A percentile compares a stretch with the other conserved stretches of the same genome.
phyloP scores from a whole-genome alignment of 495 filamentous ascomycete species.

The Tuber aestivum region DNA sequence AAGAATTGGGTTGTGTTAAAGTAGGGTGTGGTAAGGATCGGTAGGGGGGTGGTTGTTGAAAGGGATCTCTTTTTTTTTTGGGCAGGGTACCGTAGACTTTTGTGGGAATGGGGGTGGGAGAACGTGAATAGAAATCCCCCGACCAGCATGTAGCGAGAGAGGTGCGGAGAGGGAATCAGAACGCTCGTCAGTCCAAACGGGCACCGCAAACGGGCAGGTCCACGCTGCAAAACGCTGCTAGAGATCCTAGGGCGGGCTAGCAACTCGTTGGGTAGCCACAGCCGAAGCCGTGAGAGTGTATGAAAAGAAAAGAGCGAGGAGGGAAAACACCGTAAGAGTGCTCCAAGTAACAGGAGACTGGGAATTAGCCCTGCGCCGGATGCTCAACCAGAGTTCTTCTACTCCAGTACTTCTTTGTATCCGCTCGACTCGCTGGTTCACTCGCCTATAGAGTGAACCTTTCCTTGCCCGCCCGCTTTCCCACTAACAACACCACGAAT shows the following conservation, averaged over 20 bases:
- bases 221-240: conserved; percentile 24
- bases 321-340: not conserved
- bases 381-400: not conserved
- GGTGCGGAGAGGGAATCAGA: conserved; percentile 33
- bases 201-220: conserved; percentile 35
- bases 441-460: not conserved
- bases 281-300: not conserved
- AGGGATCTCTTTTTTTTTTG: not conserved
- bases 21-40: conserved; percentile 28
- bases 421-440: not conserved
- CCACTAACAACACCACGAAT: conserved; percentile 4
- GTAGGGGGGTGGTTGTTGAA: conserved; percentile 20
- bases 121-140: conserved; percentile 31
- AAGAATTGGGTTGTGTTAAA: conserved; percentile 25
- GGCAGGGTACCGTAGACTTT: not conserved
- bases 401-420: not conserved
- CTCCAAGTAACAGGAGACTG: conserved; percentile 25
- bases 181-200: conserved; percentile 30
- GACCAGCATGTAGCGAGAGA: conserved; percentile 35
- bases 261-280: conserved; percentile 5
- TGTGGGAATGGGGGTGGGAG: conserved; percentile 17
- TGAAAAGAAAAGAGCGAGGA: not conserved
- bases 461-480: not conserved
- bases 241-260: not conserved
- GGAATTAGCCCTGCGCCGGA: conserved; percentile 4